Conservation (phyloP, 352 stramenopile species). For the Globisporangium uncinulatum region DNA sequence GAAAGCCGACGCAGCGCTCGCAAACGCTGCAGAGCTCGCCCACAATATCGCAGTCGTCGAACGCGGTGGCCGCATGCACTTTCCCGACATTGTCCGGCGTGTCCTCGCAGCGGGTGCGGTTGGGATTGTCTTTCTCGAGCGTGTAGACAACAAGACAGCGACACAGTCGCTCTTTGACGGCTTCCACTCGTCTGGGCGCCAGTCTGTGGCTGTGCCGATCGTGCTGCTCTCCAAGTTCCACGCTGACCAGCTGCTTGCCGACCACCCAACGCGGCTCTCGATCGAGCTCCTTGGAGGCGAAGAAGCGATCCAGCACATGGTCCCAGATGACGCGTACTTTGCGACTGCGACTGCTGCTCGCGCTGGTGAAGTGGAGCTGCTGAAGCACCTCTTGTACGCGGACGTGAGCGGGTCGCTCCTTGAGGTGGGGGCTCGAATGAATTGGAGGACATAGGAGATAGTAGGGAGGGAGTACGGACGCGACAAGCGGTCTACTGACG, state of each 20-base stretch:
- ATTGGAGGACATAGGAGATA: neutral
- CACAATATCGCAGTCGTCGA: constrained; percentile 75
- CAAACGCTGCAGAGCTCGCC: constrained; percentile 48
- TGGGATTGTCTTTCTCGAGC: constrained; percentile 78
- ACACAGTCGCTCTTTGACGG: constrained; percentile 81
- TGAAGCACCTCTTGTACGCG: constrained; percentile 68
- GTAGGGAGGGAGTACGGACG: neutral
- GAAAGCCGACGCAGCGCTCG: constrained; percentile 61
- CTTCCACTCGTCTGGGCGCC: constrained; percentile 80
- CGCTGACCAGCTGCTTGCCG: constrained; percentile 56
- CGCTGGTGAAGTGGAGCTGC: constrained; percentile 63
- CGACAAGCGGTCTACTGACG: constrained; percentile 4
- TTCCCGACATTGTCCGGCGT: constrained; percentile 77
- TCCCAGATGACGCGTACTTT: constrained; percentile 69
- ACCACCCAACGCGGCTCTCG: constrained; percentile 45
- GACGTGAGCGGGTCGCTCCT: constrained; percentile 54
- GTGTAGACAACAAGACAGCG: constrained; percentile 38
- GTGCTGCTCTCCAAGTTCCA: constrained; percentile 76
- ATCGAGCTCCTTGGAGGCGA: constrained; percentile 73
- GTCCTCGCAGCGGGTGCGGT: constrained; percentile 55
- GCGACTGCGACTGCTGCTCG: constrained; percentile 62
- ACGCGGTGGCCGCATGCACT: constrained; percentile 71
- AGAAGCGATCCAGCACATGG: constrained; percentile 59
- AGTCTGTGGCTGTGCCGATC: constrained; percentile 69
- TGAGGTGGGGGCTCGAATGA: constrained; percentile 32